Conservation (phyloP, 345 rosid genomes). For the Theobroma cacao region DNA sequence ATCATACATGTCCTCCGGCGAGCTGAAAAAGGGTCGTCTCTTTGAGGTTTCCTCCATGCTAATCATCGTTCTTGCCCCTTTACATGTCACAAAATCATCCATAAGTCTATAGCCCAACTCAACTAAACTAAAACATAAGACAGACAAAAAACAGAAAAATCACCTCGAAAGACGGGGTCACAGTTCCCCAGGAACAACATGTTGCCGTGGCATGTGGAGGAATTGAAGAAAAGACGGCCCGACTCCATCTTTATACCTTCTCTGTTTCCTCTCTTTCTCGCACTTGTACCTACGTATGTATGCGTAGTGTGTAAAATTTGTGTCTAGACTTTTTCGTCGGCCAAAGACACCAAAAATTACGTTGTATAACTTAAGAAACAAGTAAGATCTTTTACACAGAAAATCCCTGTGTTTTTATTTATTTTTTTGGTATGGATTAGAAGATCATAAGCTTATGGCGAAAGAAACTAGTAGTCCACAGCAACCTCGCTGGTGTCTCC, state of each 20-base stretch:
- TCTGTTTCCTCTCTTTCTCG: not conserved
- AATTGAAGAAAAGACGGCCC: constrained; percentile 60
- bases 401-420: not conserved
- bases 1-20: constrained; percentile 64
- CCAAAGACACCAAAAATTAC: not conserved
- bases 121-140: not conserved
- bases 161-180: constrained; percentile 56
- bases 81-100: not conserved
- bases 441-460: constrained; percentile 95
- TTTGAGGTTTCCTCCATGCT: constrained; percentile 63
- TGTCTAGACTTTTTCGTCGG: constrained; percentile 10
- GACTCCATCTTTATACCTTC: constrained; percentile 49
- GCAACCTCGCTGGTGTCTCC: constrained; percentile 82
- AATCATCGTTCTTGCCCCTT: constrained; percentile 57
- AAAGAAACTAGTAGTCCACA: constrained; percentile 96
- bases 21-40: constrained; percentile 70
- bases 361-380: not conserved
- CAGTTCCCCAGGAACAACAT: constrained; percentile 62
- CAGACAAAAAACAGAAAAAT: not conserved
- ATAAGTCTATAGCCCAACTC: not conserved
- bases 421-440: constrained; percentile 28
- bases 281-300: not conserved
- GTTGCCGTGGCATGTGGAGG: constrained; percentile 54
- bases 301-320: not conserved
- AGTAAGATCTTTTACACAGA: not conserved